Conservation (phyloP, 2,329 filamentous ascomycete species). For the Talaromyces sp. region DNA sequence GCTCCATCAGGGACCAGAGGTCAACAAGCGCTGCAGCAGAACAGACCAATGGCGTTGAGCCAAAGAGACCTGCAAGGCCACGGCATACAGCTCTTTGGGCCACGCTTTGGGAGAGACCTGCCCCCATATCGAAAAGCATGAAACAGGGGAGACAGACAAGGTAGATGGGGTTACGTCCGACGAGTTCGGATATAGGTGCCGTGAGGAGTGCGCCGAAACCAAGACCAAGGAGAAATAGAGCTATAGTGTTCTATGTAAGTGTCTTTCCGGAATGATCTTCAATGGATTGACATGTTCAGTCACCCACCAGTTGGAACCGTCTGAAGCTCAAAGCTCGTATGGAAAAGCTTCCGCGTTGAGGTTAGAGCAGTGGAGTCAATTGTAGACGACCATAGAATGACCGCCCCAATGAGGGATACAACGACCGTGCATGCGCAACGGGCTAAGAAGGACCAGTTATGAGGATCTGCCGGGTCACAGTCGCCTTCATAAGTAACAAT, state of each 20-base stretch:
- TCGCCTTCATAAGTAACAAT: conserved; percentile 45
- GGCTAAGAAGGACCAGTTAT: conserved; percentile 45
- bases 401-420: conserved; percentile 42
- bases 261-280: neutral
- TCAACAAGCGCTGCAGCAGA: conserved; percentile 9
- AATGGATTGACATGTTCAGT: conserved; percentile 13
- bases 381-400: conserved; percentile 52
- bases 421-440: conserved; percentile 37
- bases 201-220: conserved; percentile 7
- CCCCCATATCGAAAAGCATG: conserved; percentile 54
- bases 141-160: conserved; percentile 32
- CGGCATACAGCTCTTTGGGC: conserved; percentile 52
- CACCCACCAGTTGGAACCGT: conserved; percentile 50
- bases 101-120: conserved; percentile 52
- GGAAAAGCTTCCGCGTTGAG: conserved; percentile 33
- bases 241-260: conserved; percentile 12
- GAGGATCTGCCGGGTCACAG: conserved; percentile 49
- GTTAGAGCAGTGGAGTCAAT: conserved; percentile 54
- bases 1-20: conserved; percentile 10
- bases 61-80: conserved; percentile 7
- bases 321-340: conserved; percentile 23
- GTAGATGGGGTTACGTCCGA: conserved; percentile 11
- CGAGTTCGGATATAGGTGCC: conserved; percentile 8
- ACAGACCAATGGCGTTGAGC: conserved; percentile 8
- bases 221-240: conserved; percentile 4